Evolutionary conservation across 345 rosid genomes (phyloP).

Genomic region (Salix suchowensis): DNA sequence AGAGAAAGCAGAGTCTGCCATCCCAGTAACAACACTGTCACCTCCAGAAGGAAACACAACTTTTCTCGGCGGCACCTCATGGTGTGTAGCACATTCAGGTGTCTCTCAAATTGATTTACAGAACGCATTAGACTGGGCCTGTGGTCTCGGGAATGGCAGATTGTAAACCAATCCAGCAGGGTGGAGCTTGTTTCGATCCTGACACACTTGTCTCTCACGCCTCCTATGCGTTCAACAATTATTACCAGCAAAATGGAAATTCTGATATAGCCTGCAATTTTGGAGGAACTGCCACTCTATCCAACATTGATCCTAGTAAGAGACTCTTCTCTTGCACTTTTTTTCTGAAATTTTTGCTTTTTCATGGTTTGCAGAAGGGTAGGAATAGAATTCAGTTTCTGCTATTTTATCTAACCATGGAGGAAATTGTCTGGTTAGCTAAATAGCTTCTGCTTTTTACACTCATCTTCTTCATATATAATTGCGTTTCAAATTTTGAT

Average conservation of each 20-base stretch:
- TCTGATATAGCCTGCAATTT: constrained; percentile 35
- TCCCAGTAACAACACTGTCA: constrained; percentile 39
- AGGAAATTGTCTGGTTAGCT: no score
- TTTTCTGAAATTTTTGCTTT: neutral
- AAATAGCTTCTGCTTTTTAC: no score
- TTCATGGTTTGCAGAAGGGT: neutral
- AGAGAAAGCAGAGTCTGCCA: constrained; percentile 44
- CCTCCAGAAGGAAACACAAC: constrained; percentile 89
- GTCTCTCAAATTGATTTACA: constrained; percentile 70
- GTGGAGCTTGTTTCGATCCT: constrained; percentile 23
- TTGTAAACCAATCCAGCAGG: constrained; percentile 15
- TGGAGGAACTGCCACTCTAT: constrained; percentile 25
- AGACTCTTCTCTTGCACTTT: neutral
- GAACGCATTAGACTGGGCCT: constrained; percentile 92
- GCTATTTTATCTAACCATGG: no score
- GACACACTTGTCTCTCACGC: constrained; percentile 26
- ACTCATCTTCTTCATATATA: no score
- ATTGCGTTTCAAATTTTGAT: no score
- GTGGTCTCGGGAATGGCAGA: constrained; percentile 79
- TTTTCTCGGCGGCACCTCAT: constrained; percentile 65
- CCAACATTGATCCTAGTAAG: constrained; percentile 22
- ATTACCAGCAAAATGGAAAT: constrained; percentile 32
- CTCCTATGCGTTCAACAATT: constrained; percentile 27
- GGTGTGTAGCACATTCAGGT: constrained; percentile 78
- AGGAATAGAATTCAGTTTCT: neutral